phyloP scores from a whole-genome alignment of 2,329 filamentous ascomycete species.

The Sporothrix inflata region DNA sequence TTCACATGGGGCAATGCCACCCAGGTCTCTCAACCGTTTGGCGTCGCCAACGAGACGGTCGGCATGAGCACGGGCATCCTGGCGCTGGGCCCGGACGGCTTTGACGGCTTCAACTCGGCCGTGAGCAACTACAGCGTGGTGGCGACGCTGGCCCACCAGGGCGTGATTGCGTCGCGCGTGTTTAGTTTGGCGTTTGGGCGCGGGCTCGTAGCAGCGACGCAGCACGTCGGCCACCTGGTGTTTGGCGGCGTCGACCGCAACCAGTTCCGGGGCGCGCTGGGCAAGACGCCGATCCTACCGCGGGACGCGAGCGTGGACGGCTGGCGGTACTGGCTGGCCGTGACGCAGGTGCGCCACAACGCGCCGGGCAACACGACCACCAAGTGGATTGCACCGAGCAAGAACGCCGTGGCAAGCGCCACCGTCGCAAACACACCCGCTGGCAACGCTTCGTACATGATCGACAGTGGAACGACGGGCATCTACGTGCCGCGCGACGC shows the following conservation, averaged over 20 bases:
- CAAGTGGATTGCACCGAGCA: neutral
- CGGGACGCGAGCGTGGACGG: conserved; percentile 4
- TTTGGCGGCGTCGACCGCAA: conserved; percentile 29
- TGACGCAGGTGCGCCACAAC: conserved; percentile 19
- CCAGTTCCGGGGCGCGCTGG: conserved; percentile 11
- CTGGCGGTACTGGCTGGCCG: conserved; percentile 27
- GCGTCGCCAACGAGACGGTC: conserved; percentile 24
- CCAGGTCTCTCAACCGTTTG: conserved; percentile 19
- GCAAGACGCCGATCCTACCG: conserved; percentile 17
- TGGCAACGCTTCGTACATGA: conserved; percentile 9
- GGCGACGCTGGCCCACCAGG: neutral
- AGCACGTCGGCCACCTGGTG: conserved; percentile 10
- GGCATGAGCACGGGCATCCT: conserved; percentile 26
- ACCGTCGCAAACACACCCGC: neutral
- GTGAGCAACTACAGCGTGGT: conserved; percentile 21
- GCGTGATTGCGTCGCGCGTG: conserved; percentile 19
- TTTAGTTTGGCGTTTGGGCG: conserved; percentile 24
- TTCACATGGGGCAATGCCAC: conserved; percentile 23
- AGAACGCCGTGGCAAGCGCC: neutral
- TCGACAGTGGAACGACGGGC: conserved; percentile 27
- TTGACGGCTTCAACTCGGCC: conserved; percentile 22
- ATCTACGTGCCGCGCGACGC: conserved; percentile 20
- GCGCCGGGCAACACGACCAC: neutral
- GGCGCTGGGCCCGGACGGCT: conserved; percentile 24
- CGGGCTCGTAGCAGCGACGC: neutral